phyloP scores from a whole-genome alignment of 1,284 basidiomycete species.

The Trametes hirsuta region DNA sequence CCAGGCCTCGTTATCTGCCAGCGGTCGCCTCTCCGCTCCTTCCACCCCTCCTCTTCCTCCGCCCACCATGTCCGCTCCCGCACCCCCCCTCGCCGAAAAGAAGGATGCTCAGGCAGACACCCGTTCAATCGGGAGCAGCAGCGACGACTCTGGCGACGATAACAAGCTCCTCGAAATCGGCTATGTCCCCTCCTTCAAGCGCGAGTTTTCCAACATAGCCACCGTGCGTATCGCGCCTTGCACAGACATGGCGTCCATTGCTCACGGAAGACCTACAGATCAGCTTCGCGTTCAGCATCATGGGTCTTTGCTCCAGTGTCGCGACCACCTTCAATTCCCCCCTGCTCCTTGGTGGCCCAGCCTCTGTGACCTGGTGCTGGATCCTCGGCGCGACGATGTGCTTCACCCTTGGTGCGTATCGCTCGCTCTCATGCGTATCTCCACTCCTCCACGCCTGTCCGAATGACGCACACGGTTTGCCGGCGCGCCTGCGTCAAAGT shows the following conservation, averaged over 20 bases:
- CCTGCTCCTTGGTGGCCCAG: slow-evolving; percentile 73
- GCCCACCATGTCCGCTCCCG: slow-evolving; percentile 21
- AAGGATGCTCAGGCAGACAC: slow-evolving; percentile 19
- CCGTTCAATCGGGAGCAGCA: slow-evolving; percentile 20
- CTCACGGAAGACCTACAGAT: slow-evolving; percentile 45
- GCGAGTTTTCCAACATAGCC: slow-evolving; percentile 81
- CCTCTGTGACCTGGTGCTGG: slow-evolving; percentile 88
- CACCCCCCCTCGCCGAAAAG: slow-evolving; percentile 10
- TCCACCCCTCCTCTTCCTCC: slow-evolving; percentile 13
- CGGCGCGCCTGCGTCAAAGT: slow-evolving; percentile 6
- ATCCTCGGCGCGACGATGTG: slow-evolving; percentile 77
- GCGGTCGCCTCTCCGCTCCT: slow-evolving; percentile 2
- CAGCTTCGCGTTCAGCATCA: slow-evolving; percentile 79
- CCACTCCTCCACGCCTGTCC: slow-evolving; percentile 5
- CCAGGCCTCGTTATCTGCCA: slow-evolving; percentile 19
- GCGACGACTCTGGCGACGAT: slow-evolving; percentile 49
- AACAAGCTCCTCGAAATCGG: slow-evolving; percentile 68
- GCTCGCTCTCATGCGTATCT: slow-evolving; percentile 10
- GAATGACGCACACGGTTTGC: background rate
- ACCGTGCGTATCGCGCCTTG: slow-evolving; percentile 47
- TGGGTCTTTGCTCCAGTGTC: slow-evolving; percentile 82
- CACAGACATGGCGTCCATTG: background rate
- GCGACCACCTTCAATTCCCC: slow-evolving; percentile 85
- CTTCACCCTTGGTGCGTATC: slow-evolving; percentile 60
- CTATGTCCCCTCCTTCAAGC: slow-evolving; percentile 77